phyloP scores from a whole-genome alignment of 2,329 filamentous ascomycete species.

The Trichoderma sp. region DNA sequence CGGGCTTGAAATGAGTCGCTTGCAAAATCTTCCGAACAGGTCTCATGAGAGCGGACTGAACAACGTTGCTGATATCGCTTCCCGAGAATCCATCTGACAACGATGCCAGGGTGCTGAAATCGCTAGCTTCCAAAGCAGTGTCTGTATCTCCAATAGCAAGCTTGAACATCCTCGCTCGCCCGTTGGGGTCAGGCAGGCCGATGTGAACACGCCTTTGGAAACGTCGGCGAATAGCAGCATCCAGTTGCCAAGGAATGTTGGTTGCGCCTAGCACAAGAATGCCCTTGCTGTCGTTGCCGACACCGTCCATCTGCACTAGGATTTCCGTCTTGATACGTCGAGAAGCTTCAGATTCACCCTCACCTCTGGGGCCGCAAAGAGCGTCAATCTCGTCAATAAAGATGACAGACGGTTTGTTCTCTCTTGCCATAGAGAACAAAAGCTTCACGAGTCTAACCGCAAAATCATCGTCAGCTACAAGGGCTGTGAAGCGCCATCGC shows the following conservation, averaged over 20 bases:
- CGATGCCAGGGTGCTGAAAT: slow-evolving; percentile 76
- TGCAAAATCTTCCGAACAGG: slow-evolving; percentile 95
- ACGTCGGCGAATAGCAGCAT: slow-evolving; percentile 89
- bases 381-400: slow-evolving; percentile 99
- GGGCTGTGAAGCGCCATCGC: background rate
- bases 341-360: slow-evolving; percentile 97
- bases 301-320: slow-evolving; percentile 98
- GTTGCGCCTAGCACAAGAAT: slow-evolving; percentile 94
- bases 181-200: slow-evolving; percentile 80
- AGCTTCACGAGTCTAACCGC: slow-evolving; percentile 79
- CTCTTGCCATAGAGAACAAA: slow-evolving; percentile 94
- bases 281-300: slow-evolving; percentile 90
- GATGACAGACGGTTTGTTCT: slow-evolving; percentile 97
- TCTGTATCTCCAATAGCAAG: slow-evolving; percentile 90
- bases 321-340: slow-evolving; percentile 98
- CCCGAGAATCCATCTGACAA: slow-evolving; percentile 93
- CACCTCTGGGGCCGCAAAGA: slow-evolving; percentile 84
- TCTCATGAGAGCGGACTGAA: slow-evolving; percentile 96
- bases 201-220: slow-evolving; percentile 98
- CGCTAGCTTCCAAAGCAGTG: slow-evolving; percentile 72
- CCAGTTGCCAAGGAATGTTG: slow-evolving; percentile 98
- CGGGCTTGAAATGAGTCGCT: slow-evolving; percentile 95
- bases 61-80: slow-evolving; percentile 91
- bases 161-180: slow-evolving; percentile 92
- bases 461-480: slow-evolving; percentile 24